Evolutionary conservation across 1,284 basidiomycete genomes (phyloP).

Genomic region (Mycena sp.): DNA sequence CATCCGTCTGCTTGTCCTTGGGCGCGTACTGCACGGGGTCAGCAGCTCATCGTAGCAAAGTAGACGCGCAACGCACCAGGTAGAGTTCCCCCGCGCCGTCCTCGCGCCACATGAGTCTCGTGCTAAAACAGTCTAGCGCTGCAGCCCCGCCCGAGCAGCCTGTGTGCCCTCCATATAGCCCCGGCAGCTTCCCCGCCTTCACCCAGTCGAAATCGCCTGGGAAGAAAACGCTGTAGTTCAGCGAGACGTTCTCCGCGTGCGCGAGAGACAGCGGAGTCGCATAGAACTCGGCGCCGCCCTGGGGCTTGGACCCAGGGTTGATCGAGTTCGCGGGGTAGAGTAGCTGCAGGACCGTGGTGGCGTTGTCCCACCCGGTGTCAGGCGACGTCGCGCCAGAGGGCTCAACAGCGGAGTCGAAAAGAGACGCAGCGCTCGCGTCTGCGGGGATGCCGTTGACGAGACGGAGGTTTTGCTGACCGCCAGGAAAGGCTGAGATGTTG

Average conservation of each 20-base stretch:
- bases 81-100: conserved; percentile 75
- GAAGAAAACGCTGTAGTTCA: conserved; percentile 75
- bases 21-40: conserved; percentile 65
- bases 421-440: conserved; percentile 10
- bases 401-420: neutral
- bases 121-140: conserved; percentile 75
- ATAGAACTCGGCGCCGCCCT: conserved; percentile 78
- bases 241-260: conserved; percentile 59
- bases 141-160: conserved; percentile 75
- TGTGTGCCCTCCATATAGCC: conserved; percentile 73
- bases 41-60: conserved; percentile 4
- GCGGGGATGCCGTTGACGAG: conserved; percentile 61
- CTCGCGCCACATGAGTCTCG: conserved; percentile 78
- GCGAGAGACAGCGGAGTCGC: conserved; percentile 62
- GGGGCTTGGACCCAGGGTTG: conserved; percentile 65
- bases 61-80: conserved; percentile 54
- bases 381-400: conserved; percentile 11
- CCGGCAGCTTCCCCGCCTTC: conserved; percentile 75
- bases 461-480: conserved; percentile 64
- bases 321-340: conserved; percentile 72
- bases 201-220: conserved; percentile 73
- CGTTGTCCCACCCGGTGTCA: conserved; percentile 37
- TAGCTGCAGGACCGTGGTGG: conserved; percentile 58
- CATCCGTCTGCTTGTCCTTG: conserved; percentile 62
- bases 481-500: conserved; percentile 65